Conservation (phyloP, 2,329 filamentous ascomycete genomes). For the Trichoderma sp. region DNA sequence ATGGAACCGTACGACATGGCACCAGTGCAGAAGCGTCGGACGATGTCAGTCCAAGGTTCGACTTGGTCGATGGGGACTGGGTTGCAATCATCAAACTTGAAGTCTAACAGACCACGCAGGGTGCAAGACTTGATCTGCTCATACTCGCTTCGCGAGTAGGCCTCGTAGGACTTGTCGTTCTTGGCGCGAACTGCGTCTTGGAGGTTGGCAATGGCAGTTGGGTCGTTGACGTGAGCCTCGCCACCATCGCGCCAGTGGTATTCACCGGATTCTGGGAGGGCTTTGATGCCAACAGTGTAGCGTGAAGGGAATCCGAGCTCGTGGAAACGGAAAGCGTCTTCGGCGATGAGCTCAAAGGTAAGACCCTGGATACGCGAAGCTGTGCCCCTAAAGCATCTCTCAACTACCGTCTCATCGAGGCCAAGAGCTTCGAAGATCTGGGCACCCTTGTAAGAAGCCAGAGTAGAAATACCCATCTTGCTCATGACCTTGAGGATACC, state of each 20-base stretch:
- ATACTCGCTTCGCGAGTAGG: conserved; percentile 88
- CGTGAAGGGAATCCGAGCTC: conserved; percentile 87
- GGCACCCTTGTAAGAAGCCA: conserved; percentile 95
- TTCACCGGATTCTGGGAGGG: conserved; percentile 87
- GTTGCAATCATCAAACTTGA: conserved; percentile 84
- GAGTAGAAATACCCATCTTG: conserved; percentile 98
- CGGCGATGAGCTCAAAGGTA: conserved; percentile 89
- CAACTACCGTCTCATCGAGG: conserved; percentile 86
- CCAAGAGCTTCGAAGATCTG: conserved; percentile 97
- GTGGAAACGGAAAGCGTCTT: conserved; percentile 92
- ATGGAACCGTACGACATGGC: conserved; percentile 99
- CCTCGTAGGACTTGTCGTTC: conserved; percentile 98
- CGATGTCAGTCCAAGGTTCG: conserved; percentile 97
- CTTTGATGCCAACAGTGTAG: conserved; percentile 71
- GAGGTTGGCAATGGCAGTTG: conserved; percentile 91
- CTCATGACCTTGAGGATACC: conserved; percentile 99
- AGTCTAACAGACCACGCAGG: conserved; percentile 88
- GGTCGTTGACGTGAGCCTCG: conserved; percentile 93
- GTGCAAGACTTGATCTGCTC: conserved; percentile 97
- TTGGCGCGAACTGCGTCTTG: conserved; percentile 95
- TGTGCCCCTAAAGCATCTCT: conserved; percentile 91
- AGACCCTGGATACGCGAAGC: conserved; percentile 92
- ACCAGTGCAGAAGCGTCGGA: conserved; percentile 92
- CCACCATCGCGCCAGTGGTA: conserved; percentile 98
- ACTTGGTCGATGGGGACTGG: conserved; percentile 94